Conservation (phyloP, 2,329 filamentous ascomycete species). For the Cadophora sp. region DNA sequence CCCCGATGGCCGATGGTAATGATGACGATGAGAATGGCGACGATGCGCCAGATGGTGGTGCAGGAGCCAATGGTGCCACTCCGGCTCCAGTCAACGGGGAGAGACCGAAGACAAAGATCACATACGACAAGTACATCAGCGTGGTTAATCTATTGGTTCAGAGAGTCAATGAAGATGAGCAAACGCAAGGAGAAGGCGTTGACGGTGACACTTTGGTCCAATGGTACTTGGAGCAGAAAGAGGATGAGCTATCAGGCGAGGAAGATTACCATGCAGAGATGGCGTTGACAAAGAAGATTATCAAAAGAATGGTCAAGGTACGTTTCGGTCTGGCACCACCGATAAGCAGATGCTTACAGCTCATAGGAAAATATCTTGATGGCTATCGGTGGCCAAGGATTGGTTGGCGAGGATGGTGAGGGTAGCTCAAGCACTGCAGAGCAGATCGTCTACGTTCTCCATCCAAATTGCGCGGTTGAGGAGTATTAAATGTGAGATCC, state of each 20-base stretch:
- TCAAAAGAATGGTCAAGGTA: constrained; percentile 97
- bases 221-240: constrained; percentile 93
- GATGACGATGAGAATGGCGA: constrained; percentile 56
- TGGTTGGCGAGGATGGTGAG: constrained; percentile 54
- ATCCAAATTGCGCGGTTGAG: constrained; percentile 92
- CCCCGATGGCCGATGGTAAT: constrained; percentile 56
- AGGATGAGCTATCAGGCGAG: constrained; percentile 79
- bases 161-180: constrained; percentile 84
- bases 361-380: constrained; percentile 86
- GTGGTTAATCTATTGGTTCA: constrained; percentile 88
- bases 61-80: constrained; percentile 36
- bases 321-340: constrained; percentile 42
- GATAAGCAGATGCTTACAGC: constrained; percentile 54
- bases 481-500: constrained; percentile 37
- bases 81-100: constrained; percentile 35
- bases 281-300: constrained; percentile 78
- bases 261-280: constrained; percentile 82
- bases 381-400: constrained; percentile 71
- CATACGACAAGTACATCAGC: constrained; percentile 91
- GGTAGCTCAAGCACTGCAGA: constrained; percentile 51
- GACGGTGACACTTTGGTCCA: constrained; percentile 80
- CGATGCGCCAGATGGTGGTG: constrained; percentile 41
- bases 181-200: constrained; percentile 78
- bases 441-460: constrained; percentile 81
- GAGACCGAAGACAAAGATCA: constrained; percentile 78